Percentiles rank a stretch among this genome's conserved stretches.
Conservation (phyloP, 2,329 filamentous ascomycete genomes). For the Dothiorella sarmentorum region DNA sequence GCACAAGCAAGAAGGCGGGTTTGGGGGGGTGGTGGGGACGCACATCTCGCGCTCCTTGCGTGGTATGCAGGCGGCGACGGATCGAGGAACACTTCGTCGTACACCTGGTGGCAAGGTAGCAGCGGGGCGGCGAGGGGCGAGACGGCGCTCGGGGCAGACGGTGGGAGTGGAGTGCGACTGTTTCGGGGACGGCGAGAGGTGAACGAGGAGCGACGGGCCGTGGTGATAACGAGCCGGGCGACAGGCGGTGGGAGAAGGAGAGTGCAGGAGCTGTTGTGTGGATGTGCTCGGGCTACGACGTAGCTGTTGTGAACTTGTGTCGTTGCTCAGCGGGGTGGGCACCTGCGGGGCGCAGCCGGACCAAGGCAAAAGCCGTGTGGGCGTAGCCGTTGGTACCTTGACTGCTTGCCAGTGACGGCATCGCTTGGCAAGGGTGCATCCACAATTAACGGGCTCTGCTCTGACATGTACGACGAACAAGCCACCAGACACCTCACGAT, state of each 20-base stretch:
- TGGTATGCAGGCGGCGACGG: constrained; percentile 33
- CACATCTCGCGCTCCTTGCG: constrained; percentile 37
- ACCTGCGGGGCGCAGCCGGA: no score
- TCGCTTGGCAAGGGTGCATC: no score
- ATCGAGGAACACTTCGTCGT: constrained; percentile 25
- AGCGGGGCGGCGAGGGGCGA: background rate
- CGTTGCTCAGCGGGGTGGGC: background rate
- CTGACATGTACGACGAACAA: no score
- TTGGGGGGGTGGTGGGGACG: constrained; percentile 28
- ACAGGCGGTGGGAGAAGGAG: constrained; percentile 8
- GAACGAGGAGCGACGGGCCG: background rate
- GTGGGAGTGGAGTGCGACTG: constrained; percentile 14
- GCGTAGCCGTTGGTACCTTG: no score
- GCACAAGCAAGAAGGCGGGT: constrained; percentile 28
- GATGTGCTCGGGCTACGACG: no score
- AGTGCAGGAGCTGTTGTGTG: no score
- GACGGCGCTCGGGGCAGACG: constrained; percentile 11
- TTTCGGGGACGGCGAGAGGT: constrained; percentile 14
- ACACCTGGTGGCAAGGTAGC: constrained; percentile 16
- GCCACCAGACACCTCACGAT: constrained; percentile 27
- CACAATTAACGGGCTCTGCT: no score
- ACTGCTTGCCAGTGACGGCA: no score
- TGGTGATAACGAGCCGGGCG: background rate
- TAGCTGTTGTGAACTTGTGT: no score
- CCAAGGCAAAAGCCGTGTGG: no score